A percentile compares a stretch with the other conserved stretches of the same genome.
Evolutionary conservation across 73 alveolate genomes (phyloP).

Genomic region (Paramecium biaurelia): DNA sequence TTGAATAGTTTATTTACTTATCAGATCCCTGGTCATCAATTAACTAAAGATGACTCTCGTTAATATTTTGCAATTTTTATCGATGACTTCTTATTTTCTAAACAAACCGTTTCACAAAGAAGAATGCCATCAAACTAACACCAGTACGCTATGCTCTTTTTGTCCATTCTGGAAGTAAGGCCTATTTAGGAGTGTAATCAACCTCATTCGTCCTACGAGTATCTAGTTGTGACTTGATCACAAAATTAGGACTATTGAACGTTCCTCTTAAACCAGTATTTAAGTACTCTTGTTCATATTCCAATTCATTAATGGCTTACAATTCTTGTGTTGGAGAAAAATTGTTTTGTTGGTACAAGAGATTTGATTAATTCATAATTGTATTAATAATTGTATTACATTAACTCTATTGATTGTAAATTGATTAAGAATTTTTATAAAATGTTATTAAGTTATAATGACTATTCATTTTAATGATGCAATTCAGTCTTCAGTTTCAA

Average conservation of each 20-base stretch:
- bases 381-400: not conserved
- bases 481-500: not conserved
- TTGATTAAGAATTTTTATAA: not conserved
- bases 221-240: not conserved
- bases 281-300: not conserved
- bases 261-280: not conserved
- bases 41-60: not conserved
- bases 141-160: slow-evolving; percentile 23
- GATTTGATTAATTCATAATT: not conserved
- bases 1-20: not conserved
- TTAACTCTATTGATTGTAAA: not conserved
- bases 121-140: slow-evolving; percentile 9
- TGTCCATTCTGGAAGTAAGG: slow-evolving; percentile 10
- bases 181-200: not conserved
- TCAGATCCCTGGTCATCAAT: slow-evolving; percentile 13
- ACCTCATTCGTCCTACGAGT: not conserved
- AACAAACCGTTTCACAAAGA: not conserved
- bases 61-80: not conserved
- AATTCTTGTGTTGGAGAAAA: not conserved
- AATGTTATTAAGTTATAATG: not conserved
- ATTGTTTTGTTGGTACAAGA: not conserved
- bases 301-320: not conserved
- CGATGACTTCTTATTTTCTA: not conserved
- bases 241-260: not conserved
- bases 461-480: not conserved